phyloP scores from a whole-genome alignment of 352 stramenopile species.

The Halophytophthora batemanensis region DNA sequence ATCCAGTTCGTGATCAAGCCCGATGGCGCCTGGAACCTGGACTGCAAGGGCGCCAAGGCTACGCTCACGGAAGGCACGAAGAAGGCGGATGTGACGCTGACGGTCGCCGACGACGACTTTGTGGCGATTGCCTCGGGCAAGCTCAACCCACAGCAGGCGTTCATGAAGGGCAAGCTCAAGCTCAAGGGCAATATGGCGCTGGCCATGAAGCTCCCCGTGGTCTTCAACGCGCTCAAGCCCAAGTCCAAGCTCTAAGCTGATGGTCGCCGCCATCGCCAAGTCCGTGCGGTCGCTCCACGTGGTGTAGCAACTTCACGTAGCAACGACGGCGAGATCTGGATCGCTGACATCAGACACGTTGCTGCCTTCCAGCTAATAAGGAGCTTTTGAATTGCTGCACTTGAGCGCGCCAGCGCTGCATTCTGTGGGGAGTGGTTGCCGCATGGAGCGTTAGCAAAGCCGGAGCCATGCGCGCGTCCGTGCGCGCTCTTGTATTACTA shows the following conservation, averaged over 20 bases:
- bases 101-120: conserved; percentile 73
- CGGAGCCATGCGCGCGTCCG: not conserved
- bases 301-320: too few species aligned
- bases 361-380: too few species aligned
- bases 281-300: not conserved
- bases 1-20: conserved; percentile 79
- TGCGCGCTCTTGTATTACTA: not conserved
- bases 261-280: conserved; percentile 1
- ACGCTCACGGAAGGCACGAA: conserved; percentile 59
- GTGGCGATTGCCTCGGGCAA: conserved; percentile 81
- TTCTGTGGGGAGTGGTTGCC: not conserved
- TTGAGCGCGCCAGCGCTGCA: too few species aligned
- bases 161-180: conserved; percentile 95
- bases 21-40: conserved; percentile 72
- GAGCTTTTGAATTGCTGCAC: not conserved
- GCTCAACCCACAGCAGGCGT: conserved; percentile 91
- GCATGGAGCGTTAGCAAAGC: too few species aligned
- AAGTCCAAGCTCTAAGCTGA: conserved; percentile 64
- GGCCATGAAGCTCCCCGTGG: conserved; percentile 93
- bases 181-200: conserved; percentile 95
- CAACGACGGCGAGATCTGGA: too few species aligned
- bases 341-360: too few species aligned
- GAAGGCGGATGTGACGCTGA: conserved; percentile 79
- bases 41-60: conserved; percentile 65
- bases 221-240: conserved; percentile 89